Evolutionary conservation across 2,329 filamentous ascomycete genomes (phyloP), one percentile per base, ranked within the genome.

Genomic region (Colletotrichum viniferum): DNA sequence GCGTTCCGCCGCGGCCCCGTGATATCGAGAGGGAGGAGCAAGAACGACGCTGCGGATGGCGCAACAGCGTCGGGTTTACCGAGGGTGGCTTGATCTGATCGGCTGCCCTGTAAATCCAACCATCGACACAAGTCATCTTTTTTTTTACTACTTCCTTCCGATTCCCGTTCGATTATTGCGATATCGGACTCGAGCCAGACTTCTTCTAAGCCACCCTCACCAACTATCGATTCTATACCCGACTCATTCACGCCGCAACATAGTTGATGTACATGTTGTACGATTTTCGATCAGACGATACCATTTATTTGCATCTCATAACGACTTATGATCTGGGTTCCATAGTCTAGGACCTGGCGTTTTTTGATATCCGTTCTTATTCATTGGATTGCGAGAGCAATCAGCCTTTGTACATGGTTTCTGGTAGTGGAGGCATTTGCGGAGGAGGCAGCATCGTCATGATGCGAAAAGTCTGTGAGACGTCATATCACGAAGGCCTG

Each of bases 71-170:
- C 34, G 88, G 89, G 34, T 87, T 91, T 14, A 80, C 81, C 69
- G 90, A 92, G 58, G 88, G 90, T 38, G 88, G 88, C 24, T 90
- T 92, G 78, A 79, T 92, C 52, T 92, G 81, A 88, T 26, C 5
- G 58, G 64, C 4, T 36, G 14, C 34, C 36, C 28, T 2, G n/a
- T 16, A 21, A 13, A n/a, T 12, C 14, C 18, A 4, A 30, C 18
- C 26, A 36, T 68, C 48, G 26, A 30, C 43, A 30, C 28, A 24
- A 21, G 12, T 65, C 34, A 43, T 52, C 34, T 18, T 38, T 13
- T 24, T 24, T 26, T 38, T 13, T 24, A 43, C 60, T 43, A 36
- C 30, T n/a, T 60, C n/a, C 30, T 61, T 34, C 1, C 58, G 18
- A 34, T 30, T 62, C 32, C 30, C n/a, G 58, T 21, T 52, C 43